Base-by-base conservation (phyloP, 805 yeast species). In the Saturnispora diversa region DNA sequence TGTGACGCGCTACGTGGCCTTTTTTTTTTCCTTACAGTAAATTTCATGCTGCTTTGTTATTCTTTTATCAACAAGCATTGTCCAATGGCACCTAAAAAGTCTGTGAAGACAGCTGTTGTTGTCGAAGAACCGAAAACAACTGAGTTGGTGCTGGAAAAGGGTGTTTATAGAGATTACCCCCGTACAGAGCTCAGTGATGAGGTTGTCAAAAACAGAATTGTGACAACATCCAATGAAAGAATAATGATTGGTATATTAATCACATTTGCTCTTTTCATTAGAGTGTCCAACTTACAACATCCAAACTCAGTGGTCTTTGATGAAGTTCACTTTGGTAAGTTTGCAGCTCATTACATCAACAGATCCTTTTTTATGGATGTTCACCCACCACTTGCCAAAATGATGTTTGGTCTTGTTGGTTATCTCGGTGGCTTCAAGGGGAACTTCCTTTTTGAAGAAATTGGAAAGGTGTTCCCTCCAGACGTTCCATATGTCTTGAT, bases 241-340 rank as follows among this genome's bases (percentile, higher is more conserved):
- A 4, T 64, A 1, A 46, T 68, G n/a, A 46, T 74, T 6, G 57
- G 51, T 2, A 54, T 64, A 12, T 63, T 84, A 39, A 47, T 54
- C 4, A 24, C 49, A 11, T 50, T 78, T 27, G 72, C 95, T 0
- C 46, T 68, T 10, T 52, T 60, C 35, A 72, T 85, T 37, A 76
- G 99, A 50, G 66, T 82, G 39, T 65, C 68, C 49, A 65, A 71
- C 40, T 65, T 92, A 44, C 65, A 72, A 21, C 55, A 64, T 46
- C 99, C 99, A 29, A 63, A 77, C 52, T 76, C 88, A 22, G 97
- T 92, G 34, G 97, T 92, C 21, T 92, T 92, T 53, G 98, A 92
- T 39, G 42, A 39, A 22, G 42, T 39, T 15, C 42, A 39, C 19
- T 92, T 92, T 54, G 98, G 98, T 42, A 94, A 94, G n/a, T 92